A percentile compares a stretch with the other conserved stretches of the same genome.
Conservation (phyloP, 306 rosid genomes). For the Cucurbita pepo region DNA sequence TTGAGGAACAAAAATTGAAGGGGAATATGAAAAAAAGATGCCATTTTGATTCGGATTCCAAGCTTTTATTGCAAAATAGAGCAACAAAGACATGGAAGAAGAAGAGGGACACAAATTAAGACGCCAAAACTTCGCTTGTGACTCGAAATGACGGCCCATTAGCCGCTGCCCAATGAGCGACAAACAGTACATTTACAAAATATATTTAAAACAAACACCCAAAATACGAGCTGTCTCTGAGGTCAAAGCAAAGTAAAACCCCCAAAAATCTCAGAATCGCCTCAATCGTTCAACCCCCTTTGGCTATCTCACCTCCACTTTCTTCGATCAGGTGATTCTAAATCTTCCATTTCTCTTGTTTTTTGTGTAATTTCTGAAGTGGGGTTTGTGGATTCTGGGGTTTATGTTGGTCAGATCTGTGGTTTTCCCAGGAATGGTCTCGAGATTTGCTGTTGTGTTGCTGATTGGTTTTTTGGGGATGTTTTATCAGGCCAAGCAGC, state of each 20-base stretch:
- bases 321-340: not conserved
- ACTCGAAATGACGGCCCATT: not conserved
- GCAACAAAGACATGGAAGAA: not conserved
- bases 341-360: not conserved
- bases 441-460: slow-evolving; percentile 35
- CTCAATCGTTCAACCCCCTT: not conserved
- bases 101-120: too few relatives aligned
- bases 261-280: not conserved
- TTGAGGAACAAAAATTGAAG: not conserved
- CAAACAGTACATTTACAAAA: too few relatives aligned
- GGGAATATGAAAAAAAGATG: not conserved
- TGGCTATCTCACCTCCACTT: not conserved
- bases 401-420: slow-evolving; percentile 1
- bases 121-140: not conserved
- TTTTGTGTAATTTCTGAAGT: not conserved
- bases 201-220: not conserved
- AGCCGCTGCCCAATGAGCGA: not conserved
- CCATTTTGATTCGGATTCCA: not conserved
- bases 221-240: not conserved
- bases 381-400: not conserved
- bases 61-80: not conserved
- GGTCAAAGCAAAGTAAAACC: not conserved
- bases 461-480: slow-evolving; percentile 59
- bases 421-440: slow-evolving; percentile 25
- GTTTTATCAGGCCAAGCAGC: slow-evolving; percentile 41